phyloP scores from a whole-genome alignment of 371 early-diverging fungal genomes.

The Apophysomyces sp. region DNA sequence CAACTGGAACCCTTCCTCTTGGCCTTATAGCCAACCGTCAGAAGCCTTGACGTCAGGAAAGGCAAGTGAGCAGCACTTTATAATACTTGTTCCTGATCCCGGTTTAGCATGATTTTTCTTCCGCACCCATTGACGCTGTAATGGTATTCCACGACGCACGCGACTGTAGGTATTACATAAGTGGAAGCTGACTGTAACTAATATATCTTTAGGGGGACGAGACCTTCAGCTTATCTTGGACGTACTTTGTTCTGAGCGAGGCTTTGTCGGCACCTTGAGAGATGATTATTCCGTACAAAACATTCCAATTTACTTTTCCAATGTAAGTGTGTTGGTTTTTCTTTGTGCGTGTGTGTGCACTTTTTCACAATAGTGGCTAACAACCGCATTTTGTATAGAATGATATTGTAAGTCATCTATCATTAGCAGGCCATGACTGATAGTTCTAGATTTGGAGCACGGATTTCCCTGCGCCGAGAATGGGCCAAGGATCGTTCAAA shows the following conservation, averaged over 20 bases:
- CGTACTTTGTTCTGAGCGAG: constrained; percentile 65
- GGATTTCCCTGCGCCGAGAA: constrained; percentile 73
- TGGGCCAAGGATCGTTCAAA: constrained; percentile 83
- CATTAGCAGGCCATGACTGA: neutral
- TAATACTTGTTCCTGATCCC: constrained; percentile 7
- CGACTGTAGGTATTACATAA: constrained; percentile 57
- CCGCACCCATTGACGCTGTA: constrained; percentile 65
- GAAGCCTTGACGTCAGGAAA: neutral
- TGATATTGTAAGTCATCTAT: constrained; percentile 33
- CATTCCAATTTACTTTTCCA: constrained; percentile 81
- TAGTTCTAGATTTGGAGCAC: constrained; percentile 79
- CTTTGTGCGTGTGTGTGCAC: too few relatives aligned
- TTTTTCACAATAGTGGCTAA: too few relatives aligned
- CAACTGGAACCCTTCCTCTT: constrained; percentile 66
- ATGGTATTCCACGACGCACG: constrained; percentile 86
- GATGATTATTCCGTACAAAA: constrained; percentile 42
- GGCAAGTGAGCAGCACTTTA: neutral
- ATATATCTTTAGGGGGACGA: constrained; percentile 59
- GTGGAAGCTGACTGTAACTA: neutral
- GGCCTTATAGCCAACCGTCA: constrained; percentile 62
- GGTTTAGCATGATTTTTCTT: constrained; percentile 47
- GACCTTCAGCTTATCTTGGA: constrained; percentile 84
- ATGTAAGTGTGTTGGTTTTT: too few relatives aligned
- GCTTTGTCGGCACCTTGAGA: constrained; percentile 58
- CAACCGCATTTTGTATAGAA: constrained; percentile 28